These are phyloP conservation scores for Globisporangium spiculum DNA, from an alignment of 352 stramenopile genomes.

Conservation along the genomic window DNA sequence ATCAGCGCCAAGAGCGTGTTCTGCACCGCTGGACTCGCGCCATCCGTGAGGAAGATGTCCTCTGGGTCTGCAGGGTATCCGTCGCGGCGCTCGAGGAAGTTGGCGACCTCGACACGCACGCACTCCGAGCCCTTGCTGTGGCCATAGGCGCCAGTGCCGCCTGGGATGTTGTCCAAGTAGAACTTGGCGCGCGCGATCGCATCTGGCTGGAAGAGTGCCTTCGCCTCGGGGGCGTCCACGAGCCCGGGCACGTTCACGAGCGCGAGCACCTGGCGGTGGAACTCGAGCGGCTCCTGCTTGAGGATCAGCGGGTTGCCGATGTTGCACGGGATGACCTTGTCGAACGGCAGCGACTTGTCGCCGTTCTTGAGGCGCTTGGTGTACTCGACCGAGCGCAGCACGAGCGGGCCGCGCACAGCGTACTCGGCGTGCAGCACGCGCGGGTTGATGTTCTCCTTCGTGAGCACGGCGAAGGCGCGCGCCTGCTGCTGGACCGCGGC, in stretches of 20 bases:
- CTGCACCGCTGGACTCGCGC: slow-evolving; percentile 93
- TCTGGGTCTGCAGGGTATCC: slow-evolving; percentile 90
- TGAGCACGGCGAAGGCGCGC: slow-evolving; percentile 70
- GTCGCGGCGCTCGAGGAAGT: slow-evolving; percentile 87
- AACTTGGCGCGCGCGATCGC: slow-evolving; percentile 85
- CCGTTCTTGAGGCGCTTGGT: slow-evolving; percentile 58
- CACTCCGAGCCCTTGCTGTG: slow-evolving; percentile 88
- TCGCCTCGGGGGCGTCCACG: slow-evolving; percentile 75
- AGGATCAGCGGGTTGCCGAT: slow-evolving; percentile 97
- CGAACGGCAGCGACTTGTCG: slow-evolving; percentile 79
- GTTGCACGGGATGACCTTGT: slow-evolving; percentile 97
- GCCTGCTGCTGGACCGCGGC: slow-evolving; percentile 4
- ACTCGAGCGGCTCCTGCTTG: slow-evolving; percentile 93
- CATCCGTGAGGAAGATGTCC: slow-evolving; percentile 97
- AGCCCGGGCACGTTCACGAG: slow-evolving; percentile 88
- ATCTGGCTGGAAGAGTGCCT: slow-evolving; percentile 83
- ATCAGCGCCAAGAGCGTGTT: slow-evolving; percentile 92
- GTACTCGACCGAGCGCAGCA: slow-evolving; percentile 79
- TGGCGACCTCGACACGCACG: slow-evolving; percentile 89
- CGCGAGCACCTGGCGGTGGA: slow-evolving; percentile 91
- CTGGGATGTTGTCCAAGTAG: slow-evolving; percentile 86
- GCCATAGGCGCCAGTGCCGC: slow-evolving; percentile 91
- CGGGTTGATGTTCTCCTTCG: slow-evolving; percentile 73
- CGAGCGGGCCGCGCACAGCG: slow-evolving; percentile 85
- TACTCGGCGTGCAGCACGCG: slow-evolving; percentile 83